A percentile compares a stretch with the other conserved stretches of the same genome.
Evolutionary conservation across 495 filamentous ascomycete genomes (phyloP).

Genomic region (Hyaloscypha bicolor): DNA sequence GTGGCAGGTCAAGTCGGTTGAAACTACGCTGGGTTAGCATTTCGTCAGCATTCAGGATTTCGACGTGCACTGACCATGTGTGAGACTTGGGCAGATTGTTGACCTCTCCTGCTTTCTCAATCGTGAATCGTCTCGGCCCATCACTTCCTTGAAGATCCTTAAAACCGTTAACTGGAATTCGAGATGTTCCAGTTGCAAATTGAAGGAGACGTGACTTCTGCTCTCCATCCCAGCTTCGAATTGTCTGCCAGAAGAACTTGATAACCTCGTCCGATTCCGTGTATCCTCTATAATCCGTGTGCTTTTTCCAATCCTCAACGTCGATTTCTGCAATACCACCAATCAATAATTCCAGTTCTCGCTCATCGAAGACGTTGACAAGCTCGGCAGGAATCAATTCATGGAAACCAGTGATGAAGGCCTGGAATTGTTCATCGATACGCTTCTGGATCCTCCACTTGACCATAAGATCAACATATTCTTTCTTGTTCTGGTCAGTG

Average conservation of each 20-base stretch:
- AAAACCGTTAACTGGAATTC: slow-evolving; percentile 99
- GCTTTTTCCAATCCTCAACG: slow-evolving; percentile 99
- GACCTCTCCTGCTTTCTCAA: slow-evolving; percentile 94
- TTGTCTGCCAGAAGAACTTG: slow-evolving; percentile 96
- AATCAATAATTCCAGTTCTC: slow-evolving; percentile 94
- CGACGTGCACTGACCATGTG: slow-evolving; percentile 75
- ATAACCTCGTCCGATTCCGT: slow-evolving; percentile 97
- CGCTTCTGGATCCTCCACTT: slow-evolving; percentile 99
- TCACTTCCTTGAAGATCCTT: slow-evolving; percentile 99
- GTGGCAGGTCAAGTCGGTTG: slow-evolving; percentile 94
- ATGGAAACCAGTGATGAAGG: slow-evolving; percentile 96
- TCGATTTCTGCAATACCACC: slow-evolving; percentile 99
- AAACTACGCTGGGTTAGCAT: slow-evolving; percentile 64
- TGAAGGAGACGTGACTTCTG: slow-evolving; percentile 96
- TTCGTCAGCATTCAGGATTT: slow-evolving; percentile 8
- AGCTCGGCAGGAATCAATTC: slow-evolving; percentile 96
- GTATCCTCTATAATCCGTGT: slow-evolving; percentile 99
- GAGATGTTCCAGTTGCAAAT: slow-evolving; percentile 95
- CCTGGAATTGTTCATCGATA: slow-evolving; percentile 96
- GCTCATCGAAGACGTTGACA: slow-evolving; percentile 98
- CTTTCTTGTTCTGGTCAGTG: slow-evolving; percentile 94
- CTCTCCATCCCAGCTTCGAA: slow-evolving; percentile 95
- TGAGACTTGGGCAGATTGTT: slow-evolving; percentile 92
- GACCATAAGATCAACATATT: slow-evolving; percentile 94
- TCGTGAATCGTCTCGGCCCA: slow-evolving; percentile 92